These are phyloP conservation scores for Hsuehochloa calcarea DNA, from an alignment of 176 grass and related monocot species.

Conservation along the genomic window DNA sequence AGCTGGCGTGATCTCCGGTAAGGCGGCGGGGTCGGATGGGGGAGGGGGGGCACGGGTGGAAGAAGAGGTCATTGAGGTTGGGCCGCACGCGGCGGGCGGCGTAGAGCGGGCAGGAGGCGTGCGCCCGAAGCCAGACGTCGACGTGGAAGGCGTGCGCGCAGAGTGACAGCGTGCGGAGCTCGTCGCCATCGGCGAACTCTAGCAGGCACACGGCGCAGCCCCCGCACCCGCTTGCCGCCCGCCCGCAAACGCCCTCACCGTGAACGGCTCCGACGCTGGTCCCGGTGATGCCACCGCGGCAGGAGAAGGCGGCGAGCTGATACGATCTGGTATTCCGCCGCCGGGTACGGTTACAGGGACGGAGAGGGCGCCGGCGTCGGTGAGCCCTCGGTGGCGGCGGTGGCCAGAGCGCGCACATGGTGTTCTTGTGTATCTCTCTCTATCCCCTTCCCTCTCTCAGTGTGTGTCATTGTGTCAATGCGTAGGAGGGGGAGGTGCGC, in stretches of 20 bases:
- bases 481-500: background rate
- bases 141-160: slow-evolving; percentile 93
- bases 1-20: slow-evolving; percentile 50
- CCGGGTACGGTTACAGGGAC: slow-evolving; percentile 16
- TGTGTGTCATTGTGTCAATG: background rate
- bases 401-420: slow-evolving; percentile 21
- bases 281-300: background rate
- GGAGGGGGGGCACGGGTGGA: slow-evolving; percentile 36
- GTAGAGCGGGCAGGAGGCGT: too few species aligned
- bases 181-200: slow-evolving; percentile 87
- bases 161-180: slow-evolving; percentile 64
- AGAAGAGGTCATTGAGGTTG: slow-evolving; percentile 80
- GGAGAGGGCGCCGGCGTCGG: too few species aligned
- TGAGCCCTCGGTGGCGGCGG: too few species aligned
- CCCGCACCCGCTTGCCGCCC: too few species aligned
- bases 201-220: slow-evolving; percentile 79
- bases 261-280: slow-evolving; percentile 14
- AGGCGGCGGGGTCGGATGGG: background rate
- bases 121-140: too few species aligned
- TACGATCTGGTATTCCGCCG: background rate
- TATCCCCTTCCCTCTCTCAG: too few species aligned
- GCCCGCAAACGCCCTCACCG: background rate
- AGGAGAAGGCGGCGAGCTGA: slow-evolving; percentile 35
- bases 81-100: slow-evolving; percentile 49
- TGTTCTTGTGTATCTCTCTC: background rate